These are phyloP conservation scores for Eimeria tenella DNA, from an alignment of 169 alveolate genomes.

Conservation along the genomic window DNA sequence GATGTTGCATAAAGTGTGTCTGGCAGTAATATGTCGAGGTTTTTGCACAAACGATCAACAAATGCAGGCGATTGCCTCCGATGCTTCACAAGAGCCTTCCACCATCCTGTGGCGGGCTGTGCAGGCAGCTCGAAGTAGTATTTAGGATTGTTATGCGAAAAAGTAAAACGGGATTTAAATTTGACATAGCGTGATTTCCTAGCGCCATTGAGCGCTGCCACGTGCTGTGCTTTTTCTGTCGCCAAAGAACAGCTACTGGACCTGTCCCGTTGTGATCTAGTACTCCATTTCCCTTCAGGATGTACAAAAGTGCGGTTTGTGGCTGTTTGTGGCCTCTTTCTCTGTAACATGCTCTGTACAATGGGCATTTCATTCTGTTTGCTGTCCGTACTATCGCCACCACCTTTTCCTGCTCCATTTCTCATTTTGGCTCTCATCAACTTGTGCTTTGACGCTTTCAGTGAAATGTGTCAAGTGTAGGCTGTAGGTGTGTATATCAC, in stretches of 20 bases:
- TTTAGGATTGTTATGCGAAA: constrained; percentile 58
- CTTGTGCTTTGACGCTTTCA: neutral
- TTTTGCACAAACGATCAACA: constrained; percentile 34
- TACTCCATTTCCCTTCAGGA: constrained; percentile 11
- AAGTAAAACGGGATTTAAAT: constrained; percentile 66
- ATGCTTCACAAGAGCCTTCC: constrained; percentile 64
- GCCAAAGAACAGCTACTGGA: neutral
- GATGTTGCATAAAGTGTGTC: constrained; percentile 64
- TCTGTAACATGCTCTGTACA: neutral
- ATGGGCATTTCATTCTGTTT: neutral
- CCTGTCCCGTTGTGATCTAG: constrained; percentile 23
- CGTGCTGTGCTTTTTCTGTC: neutral
- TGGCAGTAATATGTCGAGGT: constrained; percentile 60
- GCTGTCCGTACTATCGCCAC: neutral
- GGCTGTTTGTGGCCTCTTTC: constrained; percentile 66
- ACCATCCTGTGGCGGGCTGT: constrained; percentile 80
- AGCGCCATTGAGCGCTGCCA: constrained; percentile 45
- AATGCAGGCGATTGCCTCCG: constrained; percentile 57
- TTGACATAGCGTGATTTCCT: constrained; percentile 67
- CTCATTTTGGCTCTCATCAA: constrained; percentile 15
- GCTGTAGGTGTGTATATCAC: neutral
- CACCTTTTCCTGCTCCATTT: constrained; percentile 14
- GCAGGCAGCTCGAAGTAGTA: constrained; percentile 69
- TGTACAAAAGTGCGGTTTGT: constrained; percentile 16
- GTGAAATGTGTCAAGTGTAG: neutral